Evolutionary conservation across 176 grass and related monocot species (phyloP).

Genomic region (Oryza australiensis): DNA sequence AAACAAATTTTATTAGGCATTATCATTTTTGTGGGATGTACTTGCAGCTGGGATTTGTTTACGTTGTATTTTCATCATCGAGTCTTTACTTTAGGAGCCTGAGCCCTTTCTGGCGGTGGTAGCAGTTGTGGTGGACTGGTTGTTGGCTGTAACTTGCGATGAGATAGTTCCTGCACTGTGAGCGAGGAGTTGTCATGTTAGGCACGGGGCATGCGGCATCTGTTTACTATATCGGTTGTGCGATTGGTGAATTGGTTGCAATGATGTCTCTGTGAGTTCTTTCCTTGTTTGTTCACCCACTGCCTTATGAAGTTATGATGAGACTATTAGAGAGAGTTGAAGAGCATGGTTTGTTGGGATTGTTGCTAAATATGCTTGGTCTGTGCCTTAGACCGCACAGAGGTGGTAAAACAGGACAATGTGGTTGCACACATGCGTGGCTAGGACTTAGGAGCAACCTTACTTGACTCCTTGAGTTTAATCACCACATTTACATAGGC

Average conservation of each 20-base stretch:
- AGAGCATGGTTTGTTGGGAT: background rate
- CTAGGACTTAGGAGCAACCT: background rate
- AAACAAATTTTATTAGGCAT: background rate
- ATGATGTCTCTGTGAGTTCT: conserved; percentile 1
- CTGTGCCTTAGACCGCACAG: background rate
- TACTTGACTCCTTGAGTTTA: background rate
- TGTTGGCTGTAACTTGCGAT: background rate
- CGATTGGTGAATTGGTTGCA: background rate
- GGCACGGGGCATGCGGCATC: background rate
- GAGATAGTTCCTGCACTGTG: background rate
- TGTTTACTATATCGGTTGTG: background rate
- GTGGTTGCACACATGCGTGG: background rate
- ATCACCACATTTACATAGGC: background rate
- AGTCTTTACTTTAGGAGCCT: background rate
- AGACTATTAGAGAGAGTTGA: background rate
- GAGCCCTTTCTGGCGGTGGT: background rate
- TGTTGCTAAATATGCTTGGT: background rate
- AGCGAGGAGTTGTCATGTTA: background rate
- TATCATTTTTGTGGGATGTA: background rate
- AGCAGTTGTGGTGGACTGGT: background rate
- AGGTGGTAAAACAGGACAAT: background rate
- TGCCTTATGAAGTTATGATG: background rate
- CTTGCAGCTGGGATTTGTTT: background rate
- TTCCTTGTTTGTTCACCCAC: background rate
- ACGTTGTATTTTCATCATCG: background rate